Evolutionary conservation across 1,284 basidiomycete species (phyloP), one percentile per base, ranked within the genome.

Genomic region (Ceratobasidium sp.): DNA sequence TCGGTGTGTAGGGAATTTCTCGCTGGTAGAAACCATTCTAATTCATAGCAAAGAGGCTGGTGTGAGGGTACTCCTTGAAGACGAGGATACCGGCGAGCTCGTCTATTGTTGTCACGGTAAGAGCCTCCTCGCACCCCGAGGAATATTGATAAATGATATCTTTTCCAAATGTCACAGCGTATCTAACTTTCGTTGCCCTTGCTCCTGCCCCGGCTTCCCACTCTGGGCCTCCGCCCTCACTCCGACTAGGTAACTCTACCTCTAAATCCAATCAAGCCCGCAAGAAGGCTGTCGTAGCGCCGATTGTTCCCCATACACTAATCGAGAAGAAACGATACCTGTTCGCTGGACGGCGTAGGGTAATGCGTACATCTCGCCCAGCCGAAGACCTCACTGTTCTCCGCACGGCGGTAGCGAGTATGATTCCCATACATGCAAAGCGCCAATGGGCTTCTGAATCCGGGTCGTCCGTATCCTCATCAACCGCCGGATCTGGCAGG

Each of bases 171-270:
- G 27, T 62, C n/a, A 22, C 52, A 74, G 74, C 78, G 2, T 79
- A 79, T 70, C 73, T 79, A 64, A 79, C 78, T 10, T 79, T 79
- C 65, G 79, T 80, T 54, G 77, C 77, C 31, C 73, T 73, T 20
- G 71, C 74, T 1, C 60, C 57, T 3, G 69, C 71, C 1, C 57
- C 74, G 1, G 13, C 71, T 0, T 35, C 70, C 20, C 58, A 71
- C 25, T 27, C 58, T 20, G 68, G 70, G 0, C 67, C 72, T 17
- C 50, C 64, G 22, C 57, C 70, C 25, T 29, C 50, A 15, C 55
- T 73, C 69, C 35, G 73, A 60, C 71, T 78, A 1, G 73, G 73
- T 6, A 73, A 71, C 8, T 20, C 72, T 69, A 25, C 62, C 3
- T 20, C 8, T 7, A 54, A 76, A 0, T 72, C 76, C 2, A 47